Base-by-base conservation (phyloP, 2,329 filamentous ascomycete species). In the Clonostachys rosea region DNA sequence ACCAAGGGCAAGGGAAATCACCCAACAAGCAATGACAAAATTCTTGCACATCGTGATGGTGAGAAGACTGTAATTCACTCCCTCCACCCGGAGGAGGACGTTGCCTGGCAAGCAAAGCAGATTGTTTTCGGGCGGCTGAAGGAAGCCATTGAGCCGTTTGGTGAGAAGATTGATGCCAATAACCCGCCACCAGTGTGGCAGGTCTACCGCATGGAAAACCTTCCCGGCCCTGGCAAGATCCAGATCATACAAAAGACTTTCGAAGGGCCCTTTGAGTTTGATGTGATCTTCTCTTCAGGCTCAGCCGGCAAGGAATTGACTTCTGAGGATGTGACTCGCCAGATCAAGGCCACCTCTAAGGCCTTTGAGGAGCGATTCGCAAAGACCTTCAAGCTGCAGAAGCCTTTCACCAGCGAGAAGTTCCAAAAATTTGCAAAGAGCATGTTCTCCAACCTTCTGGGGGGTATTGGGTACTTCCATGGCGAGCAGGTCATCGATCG, bases 391-490 rank as follows among this genome's bases (percentile, higher is more conserved):
- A 74, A 83, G 45, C 84, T 90, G 1, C 78, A 90, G 58, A 72
- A 84, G 1, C 92, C 94, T 0, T 99, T 94, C 65, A 71, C 80
- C 16, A 76, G 79, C 5, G 76, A 81, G 4, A 83, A 89, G 59
- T 94, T 95, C 62, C 75, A 81, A 43, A 77, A 76, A 48, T 96
- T 97, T 64, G 89, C 86, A 52, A 88, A 89, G 64, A 91, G 86
- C 53, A 87, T 99, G 75, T 88, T 99, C 56, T 96, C 92, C 2
- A 99, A 97, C 64, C 74, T 99, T 34, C 77, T 96, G 35, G 94
- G 94, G 47, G 94, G 94, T 42, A 89, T 97, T 56, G 94, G 94
- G 9, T 97, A 95, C 69, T 99, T 99, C 71, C 81, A 95, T 59
- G 94, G 94, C 39, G 79, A 94, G 49, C 86, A 90, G 34, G 70